Base-by-base conservation (phyloP, 805 yeast genomes). In the Yarrowia sp. region DNA sequence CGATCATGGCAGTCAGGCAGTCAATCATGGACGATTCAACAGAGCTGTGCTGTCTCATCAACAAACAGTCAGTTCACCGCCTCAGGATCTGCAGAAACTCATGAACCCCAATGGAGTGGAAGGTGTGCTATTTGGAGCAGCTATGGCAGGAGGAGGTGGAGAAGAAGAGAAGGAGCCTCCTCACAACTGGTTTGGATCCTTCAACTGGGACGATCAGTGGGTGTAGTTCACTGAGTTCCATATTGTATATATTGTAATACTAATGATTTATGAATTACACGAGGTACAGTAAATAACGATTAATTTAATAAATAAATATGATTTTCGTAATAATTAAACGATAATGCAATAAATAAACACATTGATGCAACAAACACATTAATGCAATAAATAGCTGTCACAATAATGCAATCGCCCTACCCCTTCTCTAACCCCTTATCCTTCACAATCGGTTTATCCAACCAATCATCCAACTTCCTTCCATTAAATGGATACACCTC, bases 1-100 rank as follows among this genome's bases (percentile, higher is more conserved):
- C 3, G 85, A 83, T 68, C 85, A 81, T 67, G 87, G 87, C 1
- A 76, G 84, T 16, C 73, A 79, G 14, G 81, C 77, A 9, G 83
- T 83, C 17, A 85, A 85, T 69, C 72, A 73, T 40, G 63, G 63
- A 7, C 28, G 63, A 10, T 58, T 58, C 63, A 58, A 58, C 32
- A n/a, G 63, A 32, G 63, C 63, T 16, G 61, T 54, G 1, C 24
- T 54, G 6, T n/a, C 35, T 3, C 35, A 54, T 9, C 61, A 54
- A 26, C 61, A 54, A 22, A 58, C 63, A 3, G 51, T 58, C 32
- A 30, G 41, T 16, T 58, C 63, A 6, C 63, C 63, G 11, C 63
- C 63, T 16, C 63, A 24, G 17, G 63, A 58, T 24, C n/a, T 58
- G 22, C 63, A 58, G 40, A 41, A 43, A 7, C 63, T 58, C 26